Conservation (phyloP, 1,284 basidiomycete genomes). For the Stygiomarasmius scandens region DNA sequence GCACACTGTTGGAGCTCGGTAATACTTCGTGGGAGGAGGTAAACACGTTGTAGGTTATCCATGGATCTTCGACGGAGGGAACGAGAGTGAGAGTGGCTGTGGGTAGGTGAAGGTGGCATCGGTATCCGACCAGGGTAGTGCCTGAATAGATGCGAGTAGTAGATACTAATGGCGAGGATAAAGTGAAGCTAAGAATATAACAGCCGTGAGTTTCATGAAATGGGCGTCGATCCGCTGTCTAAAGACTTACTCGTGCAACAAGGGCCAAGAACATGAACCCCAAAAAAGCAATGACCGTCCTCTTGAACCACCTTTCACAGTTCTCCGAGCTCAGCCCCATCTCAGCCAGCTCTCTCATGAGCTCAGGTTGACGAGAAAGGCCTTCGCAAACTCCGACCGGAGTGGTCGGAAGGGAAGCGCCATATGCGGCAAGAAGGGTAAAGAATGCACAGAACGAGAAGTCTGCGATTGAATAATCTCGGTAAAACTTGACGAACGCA, state of each 20-base stretch:
- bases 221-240: background rate
- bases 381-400: conserved; percentile 71
- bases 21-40: conserved; percentile 47
- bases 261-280: conserved; percentile 61
- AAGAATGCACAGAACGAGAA: conserved; percentile 65
- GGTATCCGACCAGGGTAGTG: conserved; percentile 27
- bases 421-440: conserved; percentile 57
- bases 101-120: conserved; percentile 15
- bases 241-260: conserved; percentile 59
- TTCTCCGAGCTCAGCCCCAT: conserved; percentile 75
- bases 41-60: conserved; percentile 41
- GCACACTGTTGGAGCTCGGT: conserved; percentile 19
- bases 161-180: conserved; percentile 66
- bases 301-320: conserved; percentile 76
- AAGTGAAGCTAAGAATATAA: conserved; percentile 80
- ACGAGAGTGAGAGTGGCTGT: conserved; percentile 27
- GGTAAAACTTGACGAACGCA: conserved; percentile 60
- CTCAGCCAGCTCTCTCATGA: conserved; percentile 70
- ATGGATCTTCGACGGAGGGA: conserved; percentile 30
- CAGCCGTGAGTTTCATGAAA: conserved; percentile 10
- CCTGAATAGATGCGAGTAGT: conserved; percentile 57
- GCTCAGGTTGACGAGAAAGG: conserved; percentile 69
- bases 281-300: conserved; percentile 53
- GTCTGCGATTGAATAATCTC: conserved; percentile 77
- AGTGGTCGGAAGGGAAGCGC: conserved; percentile 56